These are phyloP conservation scores for Talaromyces proteolyticus DNA, from an alignment of 495 filamentous ascomycete species.

Conservation along the genomic window DNA sequence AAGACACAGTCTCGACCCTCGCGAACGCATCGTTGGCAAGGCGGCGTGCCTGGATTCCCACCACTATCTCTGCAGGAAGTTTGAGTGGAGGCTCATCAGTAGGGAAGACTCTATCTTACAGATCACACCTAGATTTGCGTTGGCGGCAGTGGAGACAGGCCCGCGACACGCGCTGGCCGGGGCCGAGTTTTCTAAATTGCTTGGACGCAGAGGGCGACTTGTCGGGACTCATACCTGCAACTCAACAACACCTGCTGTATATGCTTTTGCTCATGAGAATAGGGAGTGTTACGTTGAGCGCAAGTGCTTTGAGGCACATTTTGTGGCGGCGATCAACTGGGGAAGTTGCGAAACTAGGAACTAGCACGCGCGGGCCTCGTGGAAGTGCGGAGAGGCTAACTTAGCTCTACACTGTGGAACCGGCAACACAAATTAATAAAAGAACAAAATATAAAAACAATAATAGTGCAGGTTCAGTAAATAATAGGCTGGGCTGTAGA, in stretches of 20 bases:
- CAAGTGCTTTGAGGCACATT: too few relatives aligned
- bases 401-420: too few relatives aligned
- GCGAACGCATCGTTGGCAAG: conserved; percentile 53
- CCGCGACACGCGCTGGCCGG: conserved; percentile 46
- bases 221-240: background rate
- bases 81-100: background rate
- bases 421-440: too few relatives aligned
- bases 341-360: too few relatives aligned
- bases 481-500: too few relatives aligned
- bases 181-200: conserved; percentile 5
- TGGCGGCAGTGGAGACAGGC: conserved; percentile 59
- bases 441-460: too few relatives aligned
- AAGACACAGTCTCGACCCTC: conserved; percentile 56
- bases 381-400: too few relatives aligned
- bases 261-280: too few relatives aligned
- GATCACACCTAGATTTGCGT: conserved; percentile 58
- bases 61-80: conserved; percentile 30
- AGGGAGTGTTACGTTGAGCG: too few relatives aligned
- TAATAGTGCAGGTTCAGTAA: too few relatives aligned
- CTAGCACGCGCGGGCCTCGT: too few relatives aligned
- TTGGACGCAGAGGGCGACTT: background rate
- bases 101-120: conserved; percentile 37
- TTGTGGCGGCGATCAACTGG: too few relatives aligned
- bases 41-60: conserved; percentile 43
- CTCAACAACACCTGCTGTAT: background rate